These are phyloP conservation scores for Coriolopsis trogii DNA, from an alignment of 1,284 basidiomycete species.

Conservation along the genomic window DNA sequence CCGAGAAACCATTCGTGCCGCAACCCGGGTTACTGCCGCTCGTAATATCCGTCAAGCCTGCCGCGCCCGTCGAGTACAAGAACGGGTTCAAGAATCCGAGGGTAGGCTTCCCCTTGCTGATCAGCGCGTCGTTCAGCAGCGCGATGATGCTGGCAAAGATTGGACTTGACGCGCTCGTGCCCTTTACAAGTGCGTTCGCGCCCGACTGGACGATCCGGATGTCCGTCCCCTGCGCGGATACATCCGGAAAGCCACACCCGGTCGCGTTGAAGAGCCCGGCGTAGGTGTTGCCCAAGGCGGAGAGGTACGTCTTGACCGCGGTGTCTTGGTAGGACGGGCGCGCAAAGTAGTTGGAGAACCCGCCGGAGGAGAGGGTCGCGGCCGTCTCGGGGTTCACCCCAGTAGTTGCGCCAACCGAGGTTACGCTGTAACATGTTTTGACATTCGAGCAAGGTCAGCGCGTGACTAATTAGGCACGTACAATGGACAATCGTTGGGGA, in stretches of 20 bases:
- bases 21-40: constrained; percentile 33
- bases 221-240: constrained; percentile 29
- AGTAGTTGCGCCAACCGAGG: constrained; percentile 59
- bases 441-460: too few species aligned
- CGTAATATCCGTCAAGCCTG: constrained; percentile 47
- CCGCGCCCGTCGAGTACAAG: constrained; percentile 32
- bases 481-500: constrained; percentile 65
- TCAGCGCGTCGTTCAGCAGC: constrained; percentile 55
- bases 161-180: constrained; percentile 49
- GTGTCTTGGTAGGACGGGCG: constrained; percentile 41
- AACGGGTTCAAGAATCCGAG: constrained; percentile 54
- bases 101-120: constrained; percentile 39
- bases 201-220: constrained; percentile 29
- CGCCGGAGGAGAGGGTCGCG: constrained; percentile 43
- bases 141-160: constrained; percentile 53
- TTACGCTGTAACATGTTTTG: constrained; percentile 40
- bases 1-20: constrained; percentile 39
- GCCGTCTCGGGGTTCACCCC: constrained; percentile 51
- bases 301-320: constrained; percentile 38
- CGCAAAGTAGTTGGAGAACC: constrained; percentile 50
- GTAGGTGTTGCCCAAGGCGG: constrained; percentile 28
- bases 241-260: constrained; percentile 36
- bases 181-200: constrained; percentile 47
- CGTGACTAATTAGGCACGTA: constrained; percentile 32
- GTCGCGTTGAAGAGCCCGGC: constrained; percentile 28